A percentile compares a stretch with the other conserved stretches of the same genome.
Conservation (phyloP, 2,329 filamentous ascomycete genomes). For the Xylaria hypoxylon region DNA sequence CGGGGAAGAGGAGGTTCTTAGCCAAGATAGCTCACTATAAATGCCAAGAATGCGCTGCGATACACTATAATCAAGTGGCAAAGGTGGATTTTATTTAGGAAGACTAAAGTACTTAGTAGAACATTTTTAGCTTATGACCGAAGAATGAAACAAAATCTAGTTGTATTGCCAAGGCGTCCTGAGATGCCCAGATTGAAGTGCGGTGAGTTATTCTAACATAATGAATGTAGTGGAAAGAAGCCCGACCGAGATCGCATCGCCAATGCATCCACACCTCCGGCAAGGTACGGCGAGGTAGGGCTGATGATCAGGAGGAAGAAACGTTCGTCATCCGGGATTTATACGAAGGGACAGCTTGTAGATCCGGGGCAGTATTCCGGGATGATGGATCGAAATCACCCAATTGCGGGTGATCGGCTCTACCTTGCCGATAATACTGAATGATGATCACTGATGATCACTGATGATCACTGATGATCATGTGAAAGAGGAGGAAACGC, state of each 20-base stretch:
- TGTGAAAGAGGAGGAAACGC: constrained; percentile 36
- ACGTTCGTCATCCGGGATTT: not conserved
- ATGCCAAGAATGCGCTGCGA: constrained; percentile 5
- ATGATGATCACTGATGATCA: constrained; percentile 16
- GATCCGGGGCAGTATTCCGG: constrained; percentile 19
- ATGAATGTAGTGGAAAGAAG: not conserved
- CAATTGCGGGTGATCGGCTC: constrained; percentile 16
- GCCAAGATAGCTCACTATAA: not conserved
- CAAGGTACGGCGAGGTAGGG: not conserved
- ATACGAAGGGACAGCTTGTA: not conserved
- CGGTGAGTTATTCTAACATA: not conserved
- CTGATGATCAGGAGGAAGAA: not conserved
- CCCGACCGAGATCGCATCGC: not conserved
- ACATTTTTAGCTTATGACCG: not conserved
- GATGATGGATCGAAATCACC: constrained; percentile 28
- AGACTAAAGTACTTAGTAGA: not conserved
- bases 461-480: constrained; percentile 13
- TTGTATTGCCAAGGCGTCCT: not conserved
- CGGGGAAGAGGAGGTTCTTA: not conserved
- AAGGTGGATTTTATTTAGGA: not conserved
- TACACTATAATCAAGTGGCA: not conserved
- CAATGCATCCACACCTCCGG: not conserved
- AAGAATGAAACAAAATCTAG: not conserved
- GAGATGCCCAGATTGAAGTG: not conserved
- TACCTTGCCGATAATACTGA: constrained; percentile 4